phyloP scores from a whole-genome alignment of 805 yeast genomes.

The Zygosaccharomyces gambellarensis region DNA sequence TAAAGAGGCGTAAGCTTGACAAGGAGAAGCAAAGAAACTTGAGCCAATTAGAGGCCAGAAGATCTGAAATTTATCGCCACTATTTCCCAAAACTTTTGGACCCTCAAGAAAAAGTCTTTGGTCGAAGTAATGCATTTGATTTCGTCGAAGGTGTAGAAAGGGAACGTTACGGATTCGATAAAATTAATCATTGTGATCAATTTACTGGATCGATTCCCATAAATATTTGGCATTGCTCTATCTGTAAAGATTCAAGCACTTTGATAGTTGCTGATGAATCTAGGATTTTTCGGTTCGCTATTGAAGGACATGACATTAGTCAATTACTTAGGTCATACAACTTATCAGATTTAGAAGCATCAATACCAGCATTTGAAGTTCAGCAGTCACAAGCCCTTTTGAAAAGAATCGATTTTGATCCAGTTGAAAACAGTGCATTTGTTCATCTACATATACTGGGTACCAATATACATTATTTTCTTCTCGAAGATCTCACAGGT shows the following conservation, averaged over 20 bases:
- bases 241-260: background rate
- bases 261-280: background rate
- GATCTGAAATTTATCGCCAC: slow-evolving; percentile 1
- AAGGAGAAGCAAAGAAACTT: slow-evolving; percentile 1
- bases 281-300: background rate
- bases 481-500: background rate
- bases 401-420: background rate
- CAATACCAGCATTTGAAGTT: background rate
- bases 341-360: background rate
- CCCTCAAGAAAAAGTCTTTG: slow-evolving; percentile 10
- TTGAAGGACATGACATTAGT: background rate
- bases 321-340: too few species aligned
- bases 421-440: background rate
- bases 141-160: slow-evolving; percentile 7
- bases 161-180: background rate
- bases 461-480: slow-evolving; percentile 5
- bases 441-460: background rate
- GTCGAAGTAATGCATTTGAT: background rate
- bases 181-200: background rate
- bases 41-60: background rate
- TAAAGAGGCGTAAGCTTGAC: slow-evolving; percentile 11
- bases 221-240: background rate
- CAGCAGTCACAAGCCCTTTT: background rate
- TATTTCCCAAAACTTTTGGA: slow-evolving; percentile 2
- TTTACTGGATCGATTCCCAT: background rate